Evolutionary conservation across 1,284 basidiomycete species (phyloP), one percentile per base, ranked within the genome.

Genomic region (Sporisorium reilianum): DNA sequence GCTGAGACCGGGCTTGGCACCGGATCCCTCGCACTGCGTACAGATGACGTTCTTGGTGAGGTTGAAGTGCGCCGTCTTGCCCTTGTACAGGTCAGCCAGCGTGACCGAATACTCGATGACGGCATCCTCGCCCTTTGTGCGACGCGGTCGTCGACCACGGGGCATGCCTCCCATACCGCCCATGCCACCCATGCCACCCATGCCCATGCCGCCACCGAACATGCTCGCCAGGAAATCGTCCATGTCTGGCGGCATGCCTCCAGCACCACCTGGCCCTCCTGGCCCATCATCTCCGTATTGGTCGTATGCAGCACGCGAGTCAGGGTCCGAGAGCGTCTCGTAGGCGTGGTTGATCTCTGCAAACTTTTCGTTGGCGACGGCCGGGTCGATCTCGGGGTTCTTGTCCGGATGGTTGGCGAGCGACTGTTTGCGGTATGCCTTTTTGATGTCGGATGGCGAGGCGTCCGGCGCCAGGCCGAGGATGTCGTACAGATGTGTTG

Each of bases 11-110:
- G 90, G 90, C 75, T 90, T 90, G 11, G 91, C 93, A 44, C 95
- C 95, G 53, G 92, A 92, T 89, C 95, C 95, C 84, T 91, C 90
- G 85, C 96, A 99, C 7, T 87, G 85, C 23, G 87, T 87, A 85
- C 95, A 98, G 7, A 93, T 86, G 14, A 91, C 87, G 82, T 95
- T 91, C 80, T 93, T 91, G 85, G 95, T 93, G 87, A 97, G 90
- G 78, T 91, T 92, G 87, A 98, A 91, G 82, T 91, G 92, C 50
- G 96, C 91, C 16, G 89, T 89, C 85, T 95, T 95, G 34, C 96
- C 96, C 66, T 91, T 92, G 86, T 94, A 98, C 28, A 96, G 87
- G 84, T 98, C 95, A 84, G 97, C 94, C 36, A 99, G 88, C 5
- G 92, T 91, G 62, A 97, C 93, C 20, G 92, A 88, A 83, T 96